Base-by-base conservation (phyloP, 345 rosid species). In the Limnanthes douglasii region DNA sequence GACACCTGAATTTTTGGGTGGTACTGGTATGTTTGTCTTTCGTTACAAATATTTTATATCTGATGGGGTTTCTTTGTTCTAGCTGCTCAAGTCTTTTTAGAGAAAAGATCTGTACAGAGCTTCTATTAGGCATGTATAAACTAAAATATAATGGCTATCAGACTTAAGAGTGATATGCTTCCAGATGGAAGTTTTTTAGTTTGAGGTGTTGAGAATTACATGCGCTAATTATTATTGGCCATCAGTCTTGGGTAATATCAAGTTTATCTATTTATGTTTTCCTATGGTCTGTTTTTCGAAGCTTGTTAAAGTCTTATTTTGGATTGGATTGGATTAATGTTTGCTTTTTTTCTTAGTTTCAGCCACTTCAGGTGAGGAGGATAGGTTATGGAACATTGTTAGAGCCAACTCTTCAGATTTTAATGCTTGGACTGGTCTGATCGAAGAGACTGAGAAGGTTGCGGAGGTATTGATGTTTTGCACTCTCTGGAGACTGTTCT, bases 391-490 rank as follows among this genome's bases (percentile, higher is more conserved):
- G 98, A 84, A 47, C 59, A 69, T 75, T 45, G 82, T 84, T 29
- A 70, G 50, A 64, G 61, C 77, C 11, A 78, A 84, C 69, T 72
- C 94, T 16, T 52, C 60, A 23, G 96, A 84, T 45, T 90, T 90
- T 57, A 82, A 71, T 56, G 72, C 94, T 46, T 80, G 96, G 98
- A 82, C 83, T 62, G 64, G 84, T 15, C 50, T 90, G 44, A 68
- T 90, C 33, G 88, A 84, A 20, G 98, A 80, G 54, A 80, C 93
- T 8, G 98, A 90, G 68, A 90, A 80, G 66, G 56, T 67, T 18
- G 70, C 88, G 11, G 82, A 70, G 96, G 96, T 84, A 62, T 67
- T 41, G 6, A 34, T 21, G 21, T 4, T 32, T 43, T n/a, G 2
- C 37, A 10, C 10, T 17, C 26, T 28, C 16, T 20, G 8, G 34